A percentile compares a stretch with the other conserved stretches of the same genome.
These are phyloP conservation scores for Sporisorium scitamineum DNA, from an alignment of 1,284 basidiomycete genomes.

Conservation along the genomic window DNA sequence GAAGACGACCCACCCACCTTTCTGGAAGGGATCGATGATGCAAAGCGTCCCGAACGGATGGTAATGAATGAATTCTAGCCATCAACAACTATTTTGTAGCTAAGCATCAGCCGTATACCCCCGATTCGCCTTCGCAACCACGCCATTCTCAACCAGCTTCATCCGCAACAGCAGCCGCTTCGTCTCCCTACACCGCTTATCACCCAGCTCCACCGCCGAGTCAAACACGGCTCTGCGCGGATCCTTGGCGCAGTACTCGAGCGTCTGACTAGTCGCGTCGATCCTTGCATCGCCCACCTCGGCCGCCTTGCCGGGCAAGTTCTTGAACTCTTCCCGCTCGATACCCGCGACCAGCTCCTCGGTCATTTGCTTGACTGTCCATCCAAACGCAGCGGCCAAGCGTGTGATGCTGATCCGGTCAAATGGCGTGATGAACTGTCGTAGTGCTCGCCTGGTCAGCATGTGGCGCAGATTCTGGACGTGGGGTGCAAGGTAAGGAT, in stretches of 20 bases:
- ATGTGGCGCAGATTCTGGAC: slow-evolving; percentile 67
- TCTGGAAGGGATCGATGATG: no score
- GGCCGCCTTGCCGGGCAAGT: slow-evolving; percentile 80
- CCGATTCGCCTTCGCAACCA: slow-evolving; percentile 32
- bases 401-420: slow-evolving; percentile 80
- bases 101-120: slow-evolving; percentile 23
- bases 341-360: slow-evolving; percentile 80
- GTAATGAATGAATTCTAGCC: slow-evolving; percentile 7
- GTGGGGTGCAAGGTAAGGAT: slow-evolving; percentile 79
- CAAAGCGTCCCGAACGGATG: neutral
- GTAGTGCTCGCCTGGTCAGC: slow-evolving; percentile 68
- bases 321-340: slow-evolving; percentile 79
- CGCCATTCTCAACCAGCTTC: slow-evolving; percentile 73
- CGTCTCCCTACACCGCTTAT: slow-evolving; percentile 78
- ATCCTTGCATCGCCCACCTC: slow-evolving; percentile 82
- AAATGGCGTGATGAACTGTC: slow-evolving; percentile 83
- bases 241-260: slow-evolving; percentile 80
- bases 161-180: slow-evolving; percentile 81
- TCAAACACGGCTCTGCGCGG: slow-evolving; percentile 80
- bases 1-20: no score
- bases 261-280: slow-evolving; percentile 73
- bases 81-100: slow-evolving; percentile 22
- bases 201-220: slow-evolving; percentile 78
- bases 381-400: slow-evolving; percentile 85
- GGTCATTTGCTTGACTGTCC: slow-evolving; percentile 78